Evolutionary conservation across 176 grass and related monocot species (phyloP).

Genomic region (Leersia perrieri): DNA sequence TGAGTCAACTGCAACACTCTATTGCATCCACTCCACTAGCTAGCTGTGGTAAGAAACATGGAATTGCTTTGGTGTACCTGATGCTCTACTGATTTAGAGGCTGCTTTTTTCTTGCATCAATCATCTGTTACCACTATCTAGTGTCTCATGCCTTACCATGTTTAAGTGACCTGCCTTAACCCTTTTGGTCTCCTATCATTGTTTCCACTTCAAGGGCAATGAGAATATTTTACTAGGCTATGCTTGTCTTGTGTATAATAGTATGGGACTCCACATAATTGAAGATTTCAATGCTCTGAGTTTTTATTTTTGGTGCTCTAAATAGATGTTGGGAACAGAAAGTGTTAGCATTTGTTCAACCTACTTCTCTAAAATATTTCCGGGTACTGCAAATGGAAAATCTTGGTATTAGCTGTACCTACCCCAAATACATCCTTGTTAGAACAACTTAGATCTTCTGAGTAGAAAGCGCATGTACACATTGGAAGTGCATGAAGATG

Average conservation of each 20-base stretch:
- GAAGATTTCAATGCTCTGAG: neutral
- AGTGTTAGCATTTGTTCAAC: constrained; percentile 16
- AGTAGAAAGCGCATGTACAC: neutral
- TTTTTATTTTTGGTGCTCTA: constrained; percentile 6
- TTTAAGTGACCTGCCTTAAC: constrained; percentile 13
- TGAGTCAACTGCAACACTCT: constrained; percentile 28
- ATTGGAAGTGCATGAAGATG: neutral
- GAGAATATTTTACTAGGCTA: neutral
- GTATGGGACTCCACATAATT: neutral
- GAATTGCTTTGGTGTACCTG: constrained; percentile 48
- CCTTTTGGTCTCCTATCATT: constrained; percentile 10
- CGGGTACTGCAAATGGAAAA: neutral
- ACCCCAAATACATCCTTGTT: constrained; percentile 27
- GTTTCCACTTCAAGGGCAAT: constrained; percentile 8
- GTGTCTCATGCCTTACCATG: constrained; percentile 3
- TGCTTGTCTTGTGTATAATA: neutral
- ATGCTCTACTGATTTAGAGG: constrained; percentile 6
- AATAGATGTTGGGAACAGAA: neutral
- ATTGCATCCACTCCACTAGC: constrained; percentile 45
- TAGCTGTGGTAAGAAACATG: constrained; percentile 25
- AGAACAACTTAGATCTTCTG: neutral
- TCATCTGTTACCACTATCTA: constrained; percentile 4
- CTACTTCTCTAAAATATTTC: neutral
- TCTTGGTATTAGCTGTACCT: constrained; percentile 20
- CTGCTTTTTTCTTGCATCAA: neutral